Evolutionary conservation across 805 yeast genomes (phyloP).

Genomic region (Sugiyamaella valdiviana): DNA sequence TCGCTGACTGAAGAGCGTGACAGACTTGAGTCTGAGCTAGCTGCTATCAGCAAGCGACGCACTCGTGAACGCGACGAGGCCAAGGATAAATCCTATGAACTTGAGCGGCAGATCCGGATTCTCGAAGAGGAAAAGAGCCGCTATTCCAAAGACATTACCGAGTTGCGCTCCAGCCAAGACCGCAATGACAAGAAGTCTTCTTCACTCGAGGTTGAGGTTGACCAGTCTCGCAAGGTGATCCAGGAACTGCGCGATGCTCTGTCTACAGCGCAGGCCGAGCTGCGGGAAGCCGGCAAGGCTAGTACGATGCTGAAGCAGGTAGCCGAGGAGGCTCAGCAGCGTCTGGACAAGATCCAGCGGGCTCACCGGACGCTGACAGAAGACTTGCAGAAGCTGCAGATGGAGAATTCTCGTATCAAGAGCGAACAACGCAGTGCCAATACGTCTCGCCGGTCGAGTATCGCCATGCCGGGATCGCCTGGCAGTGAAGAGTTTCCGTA

Average conservation of each 20-base stretch:
- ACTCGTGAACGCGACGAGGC: slow-evolving; percentile 63
- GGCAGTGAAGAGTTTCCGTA: slow-evolving; percentile 1
- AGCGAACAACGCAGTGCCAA: slow-evolving; percentile 9
- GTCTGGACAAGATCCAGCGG: slow-evolving; percentile 33
- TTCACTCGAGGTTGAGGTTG: slow-evolving; percentile 28
- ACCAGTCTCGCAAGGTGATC: slow-evolving; percentile 18
- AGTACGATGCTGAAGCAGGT: slow-evolving; percentile 30
- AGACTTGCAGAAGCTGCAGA: slow-evolving; percentile 29
- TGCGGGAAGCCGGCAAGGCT: slow-evolving; percentile 28
- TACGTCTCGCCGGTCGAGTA: slow-evolving; percentile 8
- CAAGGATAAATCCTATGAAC: slow-evolving; percentile 38
- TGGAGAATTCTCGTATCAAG: slow-evolving; percentile 20
- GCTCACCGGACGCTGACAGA: slow-evolving; percentile 30
- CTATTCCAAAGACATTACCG: slow-evolving; percentile 17
- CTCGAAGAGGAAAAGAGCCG: slow-evolving; percentile 35
- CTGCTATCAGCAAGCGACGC: slow-evolving; percentile 45
- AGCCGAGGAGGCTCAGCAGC: slow-evolving; percentile 32
- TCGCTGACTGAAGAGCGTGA: slow-evolving; percentile 55
- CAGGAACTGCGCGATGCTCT: slow-evolving; percentile 23
- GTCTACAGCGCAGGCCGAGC: slow-evolving; percentile 23
- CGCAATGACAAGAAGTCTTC: slow-evolving; percentile 21
- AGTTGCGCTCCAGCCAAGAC: slow-evolving; percentile 22
- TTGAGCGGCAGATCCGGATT: slow-evolving; percentile 33
- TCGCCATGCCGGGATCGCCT: not conserved
- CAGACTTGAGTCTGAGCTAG: slow-evolving; percentile 49